Conservation (phyloP, 2,329 filamentous ascomycete species). For the Xylaria hypoxylon region DNA sequence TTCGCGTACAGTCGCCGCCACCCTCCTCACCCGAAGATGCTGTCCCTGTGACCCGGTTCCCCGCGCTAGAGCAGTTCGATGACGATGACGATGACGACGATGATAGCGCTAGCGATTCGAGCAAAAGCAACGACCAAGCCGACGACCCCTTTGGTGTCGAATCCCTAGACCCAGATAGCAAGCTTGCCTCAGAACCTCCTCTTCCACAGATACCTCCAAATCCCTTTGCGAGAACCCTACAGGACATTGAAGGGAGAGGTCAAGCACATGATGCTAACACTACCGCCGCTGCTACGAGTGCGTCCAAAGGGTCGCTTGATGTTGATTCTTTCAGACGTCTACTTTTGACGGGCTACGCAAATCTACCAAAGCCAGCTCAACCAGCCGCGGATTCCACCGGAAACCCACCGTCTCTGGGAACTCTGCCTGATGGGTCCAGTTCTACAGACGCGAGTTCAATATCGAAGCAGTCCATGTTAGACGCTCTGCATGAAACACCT, state of each 20-base stretch:
- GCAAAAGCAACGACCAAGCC: slow-evolving; percentile 44
- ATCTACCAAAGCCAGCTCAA: slow-evolving; percentile 47
- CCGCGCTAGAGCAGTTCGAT: slow-evolving; percentile 40
- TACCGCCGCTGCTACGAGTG: slow-evolving; percentile 51
- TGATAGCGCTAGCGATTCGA: slow-evolving; percentile 45
- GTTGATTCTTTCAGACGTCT: slow-evolving; percentile 82
- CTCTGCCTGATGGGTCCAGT: slow-evolving; percentile 58
- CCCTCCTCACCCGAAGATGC: slow-evolving; percentile 68
- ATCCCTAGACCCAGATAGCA: slow-evolving; percentile 33
- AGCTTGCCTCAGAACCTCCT: slow-evolving; percentile 39
- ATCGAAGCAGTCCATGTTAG: slow-evolving; percentile 69
- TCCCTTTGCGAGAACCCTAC: slow-evolving; percentile 67
- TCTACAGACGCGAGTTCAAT: slow-evolving; percentile 69
- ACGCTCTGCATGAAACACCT: slow-evolving; percentile 63
- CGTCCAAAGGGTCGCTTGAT: slow-evolving; percentile 67
- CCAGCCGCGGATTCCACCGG: slow-evolving; percentile 44
- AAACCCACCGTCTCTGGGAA: slow-evolving; percentile 42
- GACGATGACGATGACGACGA: slow-evolving; percentile 46
- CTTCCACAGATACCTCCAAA: slow-evolving; percentile 56
- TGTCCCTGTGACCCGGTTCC: slow-evolving; percentile 49
- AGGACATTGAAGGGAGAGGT: slow-evolving; percentile 59
- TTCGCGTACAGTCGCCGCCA: slow-evolving; percentile 74
- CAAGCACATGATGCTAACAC: slow-evolving; percentile 50
- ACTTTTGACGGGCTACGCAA: slow-evolving; percentile 77
- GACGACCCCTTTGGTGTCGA: slow-evolving; percentile 46